phyloP scores from a whole-genome alignment of 1,284 basidiomycete species.

The Rhodotorula sp. region DNA sequence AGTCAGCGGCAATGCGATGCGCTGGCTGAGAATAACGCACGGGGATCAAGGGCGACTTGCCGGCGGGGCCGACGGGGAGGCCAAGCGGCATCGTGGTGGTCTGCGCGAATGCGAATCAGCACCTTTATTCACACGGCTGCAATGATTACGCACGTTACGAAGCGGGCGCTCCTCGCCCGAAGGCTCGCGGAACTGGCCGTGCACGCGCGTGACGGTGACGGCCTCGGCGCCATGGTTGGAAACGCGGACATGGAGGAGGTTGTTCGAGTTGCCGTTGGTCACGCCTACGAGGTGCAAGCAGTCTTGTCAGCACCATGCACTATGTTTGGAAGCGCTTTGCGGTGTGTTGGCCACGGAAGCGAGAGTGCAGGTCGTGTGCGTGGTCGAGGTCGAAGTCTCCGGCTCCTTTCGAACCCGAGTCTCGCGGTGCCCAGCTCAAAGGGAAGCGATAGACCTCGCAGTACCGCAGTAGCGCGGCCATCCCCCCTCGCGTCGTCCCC shows the following conservation, averaged over 20 bases:
- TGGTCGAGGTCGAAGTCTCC: not conserved
- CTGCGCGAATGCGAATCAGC: not conserved
- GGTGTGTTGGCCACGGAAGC: not conserved
- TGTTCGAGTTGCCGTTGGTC: slow-evolving; percentile 25
- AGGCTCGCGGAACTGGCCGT: slow-evolving; percentile 38
- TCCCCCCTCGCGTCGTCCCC: no score
- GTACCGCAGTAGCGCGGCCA: no score
- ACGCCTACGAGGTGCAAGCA: slow-evolving; percentile 11
- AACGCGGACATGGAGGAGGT: slow-evolving; percentile 35
- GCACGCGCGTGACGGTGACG: slow-evolving; percentile 30
- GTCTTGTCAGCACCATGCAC: not conserved
- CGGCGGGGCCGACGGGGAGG: slow-evolving; percentile 13
- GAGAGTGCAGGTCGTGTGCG: no score
- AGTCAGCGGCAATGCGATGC: not conserved
- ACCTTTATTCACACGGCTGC: fast-evolving
- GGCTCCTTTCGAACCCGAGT: no score
- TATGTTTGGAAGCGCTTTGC: not conserved
- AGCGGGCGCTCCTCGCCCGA: slow-evolving; percentile 36
- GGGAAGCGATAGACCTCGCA: no score
- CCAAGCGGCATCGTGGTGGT: slow-evolving; percentile 2
- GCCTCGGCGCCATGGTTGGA: slow-evolving; percentile 35
- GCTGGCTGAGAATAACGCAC: slow-evolving; percentile 14
- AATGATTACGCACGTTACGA: slow-evolving; percentile 27
- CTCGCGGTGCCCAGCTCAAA: no score
- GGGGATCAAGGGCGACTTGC: slow-evolving; percentile 12